Conservation (phyloP, 345 rosid species). For the Gossypium australe region DNA sequence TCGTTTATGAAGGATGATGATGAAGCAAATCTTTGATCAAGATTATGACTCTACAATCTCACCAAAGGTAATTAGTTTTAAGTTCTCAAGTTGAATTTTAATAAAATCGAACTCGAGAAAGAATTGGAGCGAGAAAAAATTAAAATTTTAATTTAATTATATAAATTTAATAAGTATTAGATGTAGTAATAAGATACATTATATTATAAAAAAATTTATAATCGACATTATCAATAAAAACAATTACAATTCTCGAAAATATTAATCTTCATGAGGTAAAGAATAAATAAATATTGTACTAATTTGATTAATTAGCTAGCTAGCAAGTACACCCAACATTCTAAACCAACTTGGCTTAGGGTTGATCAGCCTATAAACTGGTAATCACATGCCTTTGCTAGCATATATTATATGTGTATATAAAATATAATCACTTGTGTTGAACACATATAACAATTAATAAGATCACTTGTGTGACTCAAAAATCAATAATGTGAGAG, state of each 20-base stretch:
- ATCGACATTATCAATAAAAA: no score
- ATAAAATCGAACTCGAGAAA: no score
- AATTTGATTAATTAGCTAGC: background rate
- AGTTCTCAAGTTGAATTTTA: fast-evolving
- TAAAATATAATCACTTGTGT: background rate
- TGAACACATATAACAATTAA: no score
- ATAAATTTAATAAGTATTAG: no score
- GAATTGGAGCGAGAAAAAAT: no score
- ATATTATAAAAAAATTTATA: no score
- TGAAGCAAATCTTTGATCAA: background rate
- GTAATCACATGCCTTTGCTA: background rate
- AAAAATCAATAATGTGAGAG: background rate
- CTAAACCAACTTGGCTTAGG: background rate
- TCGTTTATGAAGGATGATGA: background rate
- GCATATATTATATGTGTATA: background rate
- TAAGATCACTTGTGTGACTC: background rate
- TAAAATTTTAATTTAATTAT: no score
- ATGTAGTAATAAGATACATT: no score
- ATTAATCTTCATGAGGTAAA: no score
- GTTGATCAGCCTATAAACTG: background rate
- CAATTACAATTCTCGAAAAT: no score
- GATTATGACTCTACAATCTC: background rate
- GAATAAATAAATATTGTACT: no score
- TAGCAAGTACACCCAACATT: slow-evolving; percentile 9
- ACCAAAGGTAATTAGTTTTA: background rate